phyloP scores from a whole-genome alignment of 495 filamentous ascomycete species.

The Talaromyces trachyspermus region DNA sequence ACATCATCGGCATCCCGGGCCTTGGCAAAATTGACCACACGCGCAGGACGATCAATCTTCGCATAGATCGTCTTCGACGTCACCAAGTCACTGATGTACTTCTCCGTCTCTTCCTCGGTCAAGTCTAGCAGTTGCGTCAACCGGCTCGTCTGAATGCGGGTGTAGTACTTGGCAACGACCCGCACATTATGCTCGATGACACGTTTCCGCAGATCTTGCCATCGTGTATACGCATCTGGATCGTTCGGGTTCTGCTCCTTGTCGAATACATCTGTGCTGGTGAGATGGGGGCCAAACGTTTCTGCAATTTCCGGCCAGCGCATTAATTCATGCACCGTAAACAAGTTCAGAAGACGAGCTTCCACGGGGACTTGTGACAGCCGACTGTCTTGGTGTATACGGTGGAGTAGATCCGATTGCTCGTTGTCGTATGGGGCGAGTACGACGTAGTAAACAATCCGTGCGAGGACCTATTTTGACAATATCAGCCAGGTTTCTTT shows the following conservation, averaged over 20 bases:
- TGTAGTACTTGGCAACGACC: constrained; percentile 97
- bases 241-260: constrained; percentile 50
- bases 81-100: constrained; percentile 92
- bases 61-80: constrained; percentile 95
- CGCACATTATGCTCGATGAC: constrained; percentile 99
- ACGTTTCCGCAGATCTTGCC: constrained; percentile 90
- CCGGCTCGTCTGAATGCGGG: constrained; percentile 84
- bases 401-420: constrained; percentile 93
- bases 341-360: constrained; percentile 76
- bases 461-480: constrained; percentile 79
- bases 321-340: constrained; percentile 95
- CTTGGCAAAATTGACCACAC: constrained; percentile 88
- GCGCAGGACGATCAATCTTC: constrained; percentile 91
- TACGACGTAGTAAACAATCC: constrained; percentile 95
- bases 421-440: constrained; percentile 97
- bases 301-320: constrained; percentile 89
- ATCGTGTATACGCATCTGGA: constrained; percentile 70
- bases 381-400: constrained; percentile 63
- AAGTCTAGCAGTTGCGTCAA: constrained; percentile 85
- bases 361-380: constrained; percentile 64
- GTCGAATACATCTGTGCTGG: constrained; percentile 79
- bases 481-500: too few species aligned
- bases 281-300: constrained; percentile 82
- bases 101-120: constrained; percentile 91
- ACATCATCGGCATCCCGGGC: constrained; percentile 93